Conservation (phyloP, 2,329 filamentous ascomycete genomes). For the Ascochyta viciae-villosae region DNA sequence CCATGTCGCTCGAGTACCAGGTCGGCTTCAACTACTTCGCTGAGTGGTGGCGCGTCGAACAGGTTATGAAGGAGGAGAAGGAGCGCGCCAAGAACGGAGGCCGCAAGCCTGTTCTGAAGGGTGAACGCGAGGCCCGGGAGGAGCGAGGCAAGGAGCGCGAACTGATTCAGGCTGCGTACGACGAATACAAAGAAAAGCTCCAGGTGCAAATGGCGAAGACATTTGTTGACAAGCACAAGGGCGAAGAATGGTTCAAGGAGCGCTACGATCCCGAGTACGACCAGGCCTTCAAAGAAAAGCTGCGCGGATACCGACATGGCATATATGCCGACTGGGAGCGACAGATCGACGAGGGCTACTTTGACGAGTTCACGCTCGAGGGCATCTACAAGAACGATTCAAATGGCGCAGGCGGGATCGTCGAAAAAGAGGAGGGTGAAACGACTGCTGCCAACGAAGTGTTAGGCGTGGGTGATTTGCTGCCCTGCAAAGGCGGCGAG, state of each 20-base stretch:
- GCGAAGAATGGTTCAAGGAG: conserved; percentile 98
- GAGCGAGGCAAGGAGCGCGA: conserved; percentile 81
- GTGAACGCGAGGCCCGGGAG: conserved; percentile 70
- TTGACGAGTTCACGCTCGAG: conserved; percentile 94
- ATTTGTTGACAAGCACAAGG: conserved; percentile 91
- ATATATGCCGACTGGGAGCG: conserved; percentile 88
- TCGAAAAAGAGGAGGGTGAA: conserved; percentile 96
- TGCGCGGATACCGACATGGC: conserved; percentile 80
- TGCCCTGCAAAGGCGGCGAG: conserved; percentile 83
- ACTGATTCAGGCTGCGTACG: conserved; percentile 75
- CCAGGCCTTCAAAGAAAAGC: conserved; percentile 73
- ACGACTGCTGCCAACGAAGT: conserved; percentile 91
- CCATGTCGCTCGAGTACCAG: conserved; percentile 75
- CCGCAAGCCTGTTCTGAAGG: conserved; percentile 69
- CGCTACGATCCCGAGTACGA: conserved; percentile 86
- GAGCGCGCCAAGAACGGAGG: conserved; percentile 74
- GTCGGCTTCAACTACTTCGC: conserved; percentile 87
- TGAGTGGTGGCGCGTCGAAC: conserved; percentile 85
- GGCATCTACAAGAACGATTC: conserved; percentile 93
- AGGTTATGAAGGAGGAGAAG: conserved; percentile 82
- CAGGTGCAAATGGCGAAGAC: conserved; percentile 79
- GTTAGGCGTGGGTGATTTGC: conserved; percentile 86
- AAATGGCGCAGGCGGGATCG: conserved; percentile 81
- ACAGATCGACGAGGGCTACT: conserved; percentile 82
- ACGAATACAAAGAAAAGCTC: conserved; percentile 70